Base-by-base conservation (phyloP, 129 eudicot species). In the Ambrosia artemisiifolia region DNA sequence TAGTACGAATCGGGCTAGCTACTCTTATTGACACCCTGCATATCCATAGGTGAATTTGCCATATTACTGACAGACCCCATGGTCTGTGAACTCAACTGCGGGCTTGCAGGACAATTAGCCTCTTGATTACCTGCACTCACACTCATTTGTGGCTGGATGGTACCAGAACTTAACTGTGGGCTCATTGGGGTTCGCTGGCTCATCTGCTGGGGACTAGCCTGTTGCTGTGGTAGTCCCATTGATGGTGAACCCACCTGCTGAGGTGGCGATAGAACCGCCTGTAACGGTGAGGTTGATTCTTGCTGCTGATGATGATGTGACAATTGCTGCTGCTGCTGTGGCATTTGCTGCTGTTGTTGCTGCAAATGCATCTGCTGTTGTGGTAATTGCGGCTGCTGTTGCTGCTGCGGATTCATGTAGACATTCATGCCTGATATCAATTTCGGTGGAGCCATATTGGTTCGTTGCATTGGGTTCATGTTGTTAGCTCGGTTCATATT, bases 161-260 rank as follows among this genome's bases (percentile, higher is more conserved):
- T 92, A 49, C 97, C 99, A 19, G 97, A 90, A 75, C 99, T 94
- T 32, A 90, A 19, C 71, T 90, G 98, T 30, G 96, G 96, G 82
- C 98, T 93, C 95, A 93, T 85, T 14, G 98, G 98, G n/a, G 96
- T 93, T 3, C 96, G 69, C 82, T 87, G 95, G 62, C 86, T 84
- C 84, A 92, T 79, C 68, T 92, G 96, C 63, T 80, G 84, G 1
- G 80, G 84, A 55, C 80, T 75, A 47, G 77, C 80, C 80, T 85
- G 83, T 57, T 81, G 89, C 75, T 81, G 79, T 4, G 84, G 76
- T 32, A 85, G 83, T 66, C 87, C 76, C 63, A 84, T 84, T 44
- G 96, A 84, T 2, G 97, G 96, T 43, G 99, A 94, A 35, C 94
- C 88, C 67, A 81, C 88, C 63, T 84, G 96, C 78, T 75, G 96